Evolutionary conservation across 176 grass and related monocot genomes (phyloP).

Genomic region (Lolium rigidum): DNA sequence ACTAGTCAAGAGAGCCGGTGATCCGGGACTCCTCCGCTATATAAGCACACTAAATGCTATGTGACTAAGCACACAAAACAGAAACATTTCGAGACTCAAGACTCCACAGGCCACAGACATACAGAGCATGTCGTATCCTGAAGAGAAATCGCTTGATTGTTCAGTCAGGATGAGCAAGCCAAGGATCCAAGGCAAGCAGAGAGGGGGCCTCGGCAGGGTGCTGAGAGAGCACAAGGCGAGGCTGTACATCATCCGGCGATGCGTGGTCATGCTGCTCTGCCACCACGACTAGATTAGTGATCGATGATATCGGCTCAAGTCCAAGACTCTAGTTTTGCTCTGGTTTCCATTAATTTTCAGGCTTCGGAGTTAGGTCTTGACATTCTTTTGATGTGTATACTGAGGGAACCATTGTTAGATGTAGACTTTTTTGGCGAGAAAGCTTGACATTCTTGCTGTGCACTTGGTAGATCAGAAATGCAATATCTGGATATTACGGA

Average conservation of each 20-base stretch:
- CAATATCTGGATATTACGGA: slow-evolving; percentile 7
- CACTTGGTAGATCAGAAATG: slow-evolving; percentile 32
- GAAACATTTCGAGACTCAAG: neutral
- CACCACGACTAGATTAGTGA: slow-evolving; percentile 44
- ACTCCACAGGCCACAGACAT: neutral
- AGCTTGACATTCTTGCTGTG: neutral
- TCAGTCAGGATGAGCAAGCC: slow-evolving; percentile 36
- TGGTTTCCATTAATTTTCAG: slow-evolving; percentile 21
- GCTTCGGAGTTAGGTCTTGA: slow-evolving; percentile 17
- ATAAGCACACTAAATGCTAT: slow-evolving; percentile 34
- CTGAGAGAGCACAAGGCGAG: slow-evolving; percentile 60
- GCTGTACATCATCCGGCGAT: slow-evolving; percentile 61
- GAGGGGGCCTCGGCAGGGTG: slow-evolving; percentile 43
- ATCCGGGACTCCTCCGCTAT: slow-evolving; percentile 34
- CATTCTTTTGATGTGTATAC: slow-evolving; percentile 21
- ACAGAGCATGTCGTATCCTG: neutral
- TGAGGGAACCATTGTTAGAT: neutral
- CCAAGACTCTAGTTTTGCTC: slow-evolving; percentile 24
- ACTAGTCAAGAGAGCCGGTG: neutral
- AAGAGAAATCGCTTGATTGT: neutral
- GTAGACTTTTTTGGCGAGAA: neutral
- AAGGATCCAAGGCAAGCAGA: slow-evolving; percentile 30
- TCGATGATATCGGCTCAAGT: neutral
- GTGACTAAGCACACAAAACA: neutral
- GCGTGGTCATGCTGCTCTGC: slow-evolving; percentile 57